A percentile compares a stretch with the other conserved stretches of the same genome.
Conservation (phyloP, 176 grass and related monocot species). For the Olyra latifolia region DNA sequence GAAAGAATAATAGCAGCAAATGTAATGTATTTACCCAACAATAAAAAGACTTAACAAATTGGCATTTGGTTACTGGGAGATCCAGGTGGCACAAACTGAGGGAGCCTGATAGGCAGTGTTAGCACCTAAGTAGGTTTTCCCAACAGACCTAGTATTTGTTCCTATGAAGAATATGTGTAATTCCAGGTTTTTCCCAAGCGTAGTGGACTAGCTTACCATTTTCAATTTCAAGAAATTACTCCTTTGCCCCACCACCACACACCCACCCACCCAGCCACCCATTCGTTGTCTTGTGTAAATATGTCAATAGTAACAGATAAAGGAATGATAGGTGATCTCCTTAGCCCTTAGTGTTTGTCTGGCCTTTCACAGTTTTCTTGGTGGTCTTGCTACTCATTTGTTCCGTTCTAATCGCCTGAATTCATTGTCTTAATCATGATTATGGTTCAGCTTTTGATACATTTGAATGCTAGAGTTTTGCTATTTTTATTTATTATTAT, state of each 20-base stretch:
- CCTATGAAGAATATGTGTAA: not conserved
- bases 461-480: conserved; percentile 4
- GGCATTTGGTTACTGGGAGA: conserved; percentile 10
- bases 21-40: not conserved
- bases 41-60: not conserved
- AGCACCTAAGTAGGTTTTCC: conserved; percentile 14
- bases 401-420: not conserved
- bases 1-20: not conserved
- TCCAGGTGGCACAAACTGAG: not conserved
- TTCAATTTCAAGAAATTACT: conserved; percentile 3
- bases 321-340: not conserved
- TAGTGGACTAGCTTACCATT: not conserved
- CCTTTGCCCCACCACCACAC: not conserved
- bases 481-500: not conserved
- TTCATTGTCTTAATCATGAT: conserved; percentile 3
- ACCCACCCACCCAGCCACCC: not conserved
- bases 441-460: not conserved
- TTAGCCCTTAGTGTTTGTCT: not conserved
- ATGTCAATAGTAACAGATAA: conserved; percentile 17
- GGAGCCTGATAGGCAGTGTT: not conserved
- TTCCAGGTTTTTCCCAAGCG: not conserved
- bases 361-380: not conserved
- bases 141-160: not conserved
- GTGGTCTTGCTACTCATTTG: conserved; percentile 3
- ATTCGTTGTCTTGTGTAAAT: not conserved